Base-by-base conservation (phyloP, 2,329 filamentous ascomycete genomes). In the Talaromyces amestolkiae region DNA sequence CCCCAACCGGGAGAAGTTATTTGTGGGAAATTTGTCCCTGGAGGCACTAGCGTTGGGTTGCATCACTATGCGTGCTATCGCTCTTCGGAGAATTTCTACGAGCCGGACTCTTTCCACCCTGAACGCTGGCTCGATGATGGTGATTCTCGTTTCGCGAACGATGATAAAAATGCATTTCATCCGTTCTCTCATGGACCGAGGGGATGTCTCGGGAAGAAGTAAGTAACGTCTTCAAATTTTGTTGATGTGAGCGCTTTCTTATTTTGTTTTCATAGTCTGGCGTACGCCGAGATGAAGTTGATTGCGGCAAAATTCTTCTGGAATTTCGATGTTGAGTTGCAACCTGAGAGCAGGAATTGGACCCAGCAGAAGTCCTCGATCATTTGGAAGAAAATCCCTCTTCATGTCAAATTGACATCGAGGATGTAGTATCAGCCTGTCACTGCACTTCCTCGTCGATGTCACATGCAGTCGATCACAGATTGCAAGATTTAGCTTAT, bases 281-380 rank as follows among this genome's bases (percentile, higher is more conserved):
- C 81, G 1, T 82, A 82, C 62, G 73, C 80, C 19, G 82, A 85
- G 68, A 80, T 84, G 75, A 75, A 82, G 2, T 71, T 82, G 8
- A 78, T 83, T 45, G 69, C 84, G n/a, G 76, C 78, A 0, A 77
- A 78, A 3, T 69, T 85, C 17, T 67, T 85, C 1, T 84, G 75
- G 73, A 81, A 80, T 61, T 85, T 83, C 68, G 82, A 85, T 65
- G 64, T 83, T 61, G 71, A 73, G 54, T 71, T 82, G 47, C 76
- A 51, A 15, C 51, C 65, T 2, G 54, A 56, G 19, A 66, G 63
- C 15, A 72, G 3, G 69, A 76, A 24, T 70, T 76, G 35, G 76
- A 68, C 66, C 22, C 70, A 72, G n/a, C 79, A 81, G 67, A 72
- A 72, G 51, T 68, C 73, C 5, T 79, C 69, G 39, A 70, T 72